A percentile compares a stretch with the other conserved stretches of the same genome.
phyloP scores from a whole-genome alignment of 2,329 filamentous ascomycete genomes.

The Fusarium mundagurra region DNA sequence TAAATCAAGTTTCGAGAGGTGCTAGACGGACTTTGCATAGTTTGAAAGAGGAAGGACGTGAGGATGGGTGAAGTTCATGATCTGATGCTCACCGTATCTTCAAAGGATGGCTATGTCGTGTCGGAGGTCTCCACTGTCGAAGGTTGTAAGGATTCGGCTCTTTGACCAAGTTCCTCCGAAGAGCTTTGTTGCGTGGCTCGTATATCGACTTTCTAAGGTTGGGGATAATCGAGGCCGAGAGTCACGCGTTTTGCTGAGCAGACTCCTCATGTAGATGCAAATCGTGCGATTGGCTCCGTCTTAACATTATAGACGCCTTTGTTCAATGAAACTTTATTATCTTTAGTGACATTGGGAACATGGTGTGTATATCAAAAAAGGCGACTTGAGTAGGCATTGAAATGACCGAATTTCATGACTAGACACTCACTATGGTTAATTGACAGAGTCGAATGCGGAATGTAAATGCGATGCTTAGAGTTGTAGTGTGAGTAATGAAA shows the following conservation, averaged over 20 bases:
- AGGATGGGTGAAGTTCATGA: not conserved
- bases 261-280: accelerated
- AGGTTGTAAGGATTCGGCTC: not conserved
- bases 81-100: slow-evolving; percentile 1
- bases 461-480: not conserved
- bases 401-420: accelerated
- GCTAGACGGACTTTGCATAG: not conserved
- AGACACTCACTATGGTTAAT: accelerated
- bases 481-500: not conserved
- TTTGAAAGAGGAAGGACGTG: slow-evolving; percentile 2
- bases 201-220: too few relatives aligned
- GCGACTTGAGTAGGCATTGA: accelerated
- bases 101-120: not conserved
- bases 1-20: not conserved
- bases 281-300: not conserved
- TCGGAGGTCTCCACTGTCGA: not conserved
- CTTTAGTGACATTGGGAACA: accelerated
- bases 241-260: accelerated
- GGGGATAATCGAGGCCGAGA: too few relatives aligned
- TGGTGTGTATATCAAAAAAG: accelerated
- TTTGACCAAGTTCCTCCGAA: not conserved
- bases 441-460: not conserved
- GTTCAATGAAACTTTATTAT: not conserved
- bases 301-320: not conserved
- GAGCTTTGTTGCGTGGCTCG: accelerated